phyloP scores from a whole-genome alignment of 2,329 filamentous ascomycete species.

The Coniella lustricola region DNA sequence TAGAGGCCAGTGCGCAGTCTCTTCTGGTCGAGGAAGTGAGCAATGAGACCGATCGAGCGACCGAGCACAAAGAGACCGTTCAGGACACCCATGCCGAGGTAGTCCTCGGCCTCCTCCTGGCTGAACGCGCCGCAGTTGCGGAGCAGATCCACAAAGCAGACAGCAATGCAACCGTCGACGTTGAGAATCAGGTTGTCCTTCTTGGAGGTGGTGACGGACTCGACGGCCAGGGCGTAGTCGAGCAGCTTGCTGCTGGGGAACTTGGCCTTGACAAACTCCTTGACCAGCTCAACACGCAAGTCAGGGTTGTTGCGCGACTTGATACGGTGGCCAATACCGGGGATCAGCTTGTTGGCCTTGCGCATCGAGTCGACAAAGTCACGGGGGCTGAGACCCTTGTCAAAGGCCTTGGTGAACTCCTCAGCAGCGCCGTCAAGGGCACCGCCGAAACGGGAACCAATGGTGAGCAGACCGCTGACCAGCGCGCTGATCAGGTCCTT shows the following conservation, averaged over 20 bases:
- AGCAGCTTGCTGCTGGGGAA: constrained; percentile 98
- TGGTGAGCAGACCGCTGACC: constrained; percentile 94
- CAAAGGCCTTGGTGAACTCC: constrained; percentile 96
- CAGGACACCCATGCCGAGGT: constrained; percentile 97
- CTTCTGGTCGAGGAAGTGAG: constrained; percentile 99
- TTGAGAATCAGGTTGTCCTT: constrained; percentile 99
- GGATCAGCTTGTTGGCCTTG: constrained; percentile 99
- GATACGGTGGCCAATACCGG: constrained; percentile 97
- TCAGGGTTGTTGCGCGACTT: constrained; percentile 99
- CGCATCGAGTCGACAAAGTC: constrained; percentile 99
- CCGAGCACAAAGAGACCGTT: constrained; percentile 99
- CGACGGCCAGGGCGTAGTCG: constrained; percentile 95
- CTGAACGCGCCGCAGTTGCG: constrained; percentile 98
- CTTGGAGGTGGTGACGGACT: constrained; percentile 98
- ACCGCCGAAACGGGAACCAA: constrained; percentile 97
- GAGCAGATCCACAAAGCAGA: constrained; percentile 97
- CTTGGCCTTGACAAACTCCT: constrained; percentile 96
- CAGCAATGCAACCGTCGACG: constrained; percentile 95
- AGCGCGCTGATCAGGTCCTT: constrained; percentile 97
- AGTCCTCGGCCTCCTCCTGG: constrained; percentile 93
- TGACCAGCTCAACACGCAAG: constrained; percentile 98
- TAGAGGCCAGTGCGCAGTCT: constrained; percentile 95
- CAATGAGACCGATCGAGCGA: constrained; percentile 96
- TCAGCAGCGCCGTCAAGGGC: constrained; percentile 95
- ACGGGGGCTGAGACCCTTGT: constrained; percentile 96